These are phyloP conservation scores for Trichomonas gallinae DNA, from an alignment of 208 protist genomes.

Conservation along the genomic window DNA sequence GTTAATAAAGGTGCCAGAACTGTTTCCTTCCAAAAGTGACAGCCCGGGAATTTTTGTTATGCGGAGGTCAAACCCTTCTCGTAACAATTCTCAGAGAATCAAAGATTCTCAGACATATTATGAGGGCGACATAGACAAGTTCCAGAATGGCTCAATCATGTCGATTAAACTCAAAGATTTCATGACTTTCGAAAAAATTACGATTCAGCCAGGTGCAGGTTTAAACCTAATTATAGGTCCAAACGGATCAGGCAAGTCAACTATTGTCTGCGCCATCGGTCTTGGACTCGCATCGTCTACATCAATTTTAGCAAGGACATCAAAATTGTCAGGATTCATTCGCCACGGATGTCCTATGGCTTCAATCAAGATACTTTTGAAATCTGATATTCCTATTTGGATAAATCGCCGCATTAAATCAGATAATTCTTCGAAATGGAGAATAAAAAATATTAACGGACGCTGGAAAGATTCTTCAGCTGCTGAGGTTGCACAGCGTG, in stretches of 20 bases:
- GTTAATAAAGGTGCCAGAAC: too few species aligned
- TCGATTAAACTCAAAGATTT: neutral
- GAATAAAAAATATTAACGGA: neutral
- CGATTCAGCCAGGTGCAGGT: slow-evolving; percentile 47
- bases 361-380: neutral
- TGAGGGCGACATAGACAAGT: neutral
- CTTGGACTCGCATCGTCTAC: slow-evolving; percentile 50
- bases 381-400: neutral
- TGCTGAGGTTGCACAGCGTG: neutral
- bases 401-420: neutral
- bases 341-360: neutral
- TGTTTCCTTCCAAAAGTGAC: too few species aligned
- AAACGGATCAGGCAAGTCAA: slow-evolving; percentile 54
- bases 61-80: neutral
- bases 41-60: neutral
- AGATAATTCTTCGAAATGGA: neutral
- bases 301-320: neutral
- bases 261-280: slow-evolving; percentile 53
- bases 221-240: slow-evolving; percentile 61
- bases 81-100: neutral
- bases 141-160: neutral
- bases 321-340: neutral
- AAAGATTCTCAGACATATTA: neutral
- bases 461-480: neutral
- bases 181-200: slow-evolving; percentile 52